Evolutionary conservation across 2,329 filamentous ascomycete species (phyloP), one percentile per base, ranked within the genome.

Genomic region (Fusarium tupiense): DNA sequence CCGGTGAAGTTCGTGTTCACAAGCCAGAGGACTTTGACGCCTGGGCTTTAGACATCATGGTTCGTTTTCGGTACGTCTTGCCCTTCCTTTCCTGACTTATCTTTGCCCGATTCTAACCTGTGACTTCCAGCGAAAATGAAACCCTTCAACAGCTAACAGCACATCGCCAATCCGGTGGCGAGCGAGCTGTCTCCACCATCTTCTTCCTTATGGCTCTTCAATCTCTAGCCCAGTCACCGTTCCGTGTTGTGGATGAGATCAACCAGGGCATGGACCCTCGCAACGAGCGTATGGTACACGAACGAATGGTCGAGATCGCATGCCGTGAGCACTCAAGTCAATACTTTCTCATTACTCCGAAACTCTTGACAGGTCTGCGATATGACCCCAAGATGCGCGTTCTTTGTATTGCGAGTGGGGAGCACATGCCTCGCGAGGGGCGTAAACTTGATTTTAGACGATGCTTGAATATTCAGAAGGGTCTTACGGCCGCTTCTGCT

Each of bases 201-300:
- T 99, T 98, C 88, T 99, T 97, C 85, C 94, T 99, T 64, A 98
- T 99, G 95, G 94, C 96, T 10, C 89, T 99, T 33, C 96, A 99
- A 82, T 94, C 94, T 57, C 91, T 99, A 78, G 96, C 96, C 22
- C 93, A 95, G 78, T 95, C 95, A 8, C 96, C 96, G 3, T 99
- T 99, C 89, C 94, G 96, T 60, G 96, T 99, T 57, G 96, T 99
- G 67, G 96, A 99, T 83, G 96, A 99, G 85, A 99, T 99, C 87
- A 99, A 99, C 81, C 96, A 99, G 84, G 96, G 96, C 75, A 99
- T 99, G 96, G 96, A 99, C 82, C 96, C 96, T 49, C 92, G 96
- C 78, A 99, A 99, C 83, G 96, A 99, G 84, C 93, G 96, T 77
- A 97, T 98, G 90, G 95, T 99, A 22, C 96, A 99, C 84, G 94